Conservation (phyloP, 2,329 filamentous ascomycete genomes). For the Diaporthe citri region DNA sequence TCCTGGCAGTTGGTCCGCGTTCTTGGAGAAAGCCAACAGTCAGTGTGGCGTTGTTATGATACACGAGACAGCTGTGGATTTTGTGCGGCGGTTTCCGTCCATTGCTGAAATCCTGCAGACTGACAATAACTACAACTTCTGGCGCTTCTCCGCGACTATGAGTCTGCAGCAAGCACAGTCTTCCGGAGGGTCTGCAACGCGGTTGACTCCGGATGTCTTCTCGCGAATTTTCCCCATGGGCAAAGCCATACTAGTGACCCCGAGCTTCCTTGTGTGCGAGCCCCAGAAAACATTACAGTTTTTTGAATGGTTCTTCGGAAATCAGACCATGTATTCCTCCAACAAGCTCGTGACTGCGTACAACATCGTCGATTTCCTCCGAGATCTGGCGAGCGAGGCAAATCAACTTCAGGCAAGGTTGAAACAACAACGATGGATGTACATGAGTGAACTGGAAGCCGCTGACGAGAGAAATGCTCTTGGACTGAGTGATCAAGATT, state of each 20-base stretch:
- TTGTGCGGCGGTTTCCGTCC: slow-evolving; percentile 55
- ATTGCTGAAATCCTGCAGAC: slow-evolving; percentile 51
- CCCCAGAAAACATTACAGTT: slow-evolving; percentile 54
- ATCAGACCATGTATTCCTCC: slow-evolving; percentile 41
- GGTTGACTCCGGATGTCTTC: slow-evolving; percentile 9
- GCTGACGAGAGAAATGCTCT: slow-evolving; percentile 19
- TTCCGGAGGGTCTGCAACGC: slow-evolving; percentile 41
- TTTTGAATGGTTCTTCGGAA: slow-evolving; percentile 55
- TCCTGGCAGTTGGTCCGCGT: slow-evolving; percentile 62
- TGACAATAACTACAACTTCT: slow-evolving; percentile 49
- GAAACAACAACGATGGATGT: slow-evolving; percentile 38
- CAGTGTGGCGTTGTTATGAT: slow-evolving; percentile 54
- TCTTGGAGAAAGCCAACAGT: slow-evolving; percentile 50
- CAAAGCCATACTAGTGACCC: slow-evolving; percentile 60
- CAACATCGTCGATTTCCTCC: slow-evolving; percentile 52
- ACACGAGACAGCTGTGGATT: slow-evolving; percentile 57
- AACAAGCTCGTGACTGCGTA: slow-evolving; percentile 53
- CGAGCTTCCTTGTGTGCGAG: slow-evolving; percentile 62
- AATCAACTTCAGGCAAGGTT: slow-evolving; percentile 39
- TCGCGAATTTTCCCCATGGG: slow-evolving; percentile 59
- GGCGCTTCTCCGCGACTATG: slow-evolving; percentile 55
- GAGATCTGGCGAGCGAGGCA: slow-evolving; percentile 52
- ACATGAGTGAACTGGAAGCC: slow-evolving; percentile 20
- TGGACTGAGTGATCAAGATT: slow-evolving; percentile 37
- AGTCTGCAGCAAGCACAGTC: slow-evolving; percentile 47